These are phyloP conservation scores for Mycena albidolilacea DNA, from an alignment of 768 basidiomycete genomes.

Conservation along the genomic window DNA sequence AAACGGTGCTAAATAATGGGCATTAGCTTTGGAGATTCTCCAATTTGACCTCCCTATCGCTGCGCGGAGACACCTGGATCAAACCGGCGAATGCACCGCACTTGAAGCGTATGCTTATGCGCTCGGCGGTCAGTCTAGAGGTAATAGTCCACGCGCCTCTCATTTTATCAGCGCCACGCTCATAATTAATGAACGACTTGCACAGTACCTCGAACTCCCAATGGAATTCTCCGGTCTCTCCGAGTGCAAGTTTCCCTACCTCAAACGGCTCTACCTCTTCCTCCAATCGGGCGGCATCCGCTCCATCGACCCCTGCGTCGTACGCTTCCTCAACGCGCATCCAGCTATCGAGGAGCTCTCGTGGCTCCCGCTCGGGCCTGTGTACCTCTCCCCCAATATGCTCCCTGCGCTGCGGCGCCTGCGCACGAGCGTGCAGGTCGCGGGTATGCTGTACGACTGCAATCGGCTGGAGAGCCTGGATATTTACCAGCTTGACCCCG, in stretches of 20 bases:
- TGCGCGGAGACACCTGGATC: conserved; percentile 50
- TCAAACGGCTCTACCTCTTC: conserved; percentile 58
- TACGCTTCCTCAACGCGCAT: conserved; percentile 61
- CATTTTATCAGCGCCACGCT: neutral
- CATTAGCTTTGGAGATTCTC: conserved; percentile 50
- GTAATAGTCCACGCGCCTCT: conserved; percentile 32
- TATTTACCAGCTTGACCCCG: conserved; percentile 48
- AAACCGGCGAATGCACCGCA: conserved; percentile 42
- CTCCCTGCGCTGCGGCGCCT: conserved; percentile 60
- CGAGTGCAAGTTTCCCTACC: conserved; percentile 55
- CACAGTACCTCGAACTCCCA: conserved; percentile 61
- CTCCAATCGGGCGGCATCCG: conserved; percentile 57
- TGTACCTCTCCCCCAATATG: conserved; percentile 50
- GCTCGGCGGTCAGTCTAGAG: conserved; percentile 45
- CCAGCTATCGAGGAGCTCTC: conserved; percentile 61
- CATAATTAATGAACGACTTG: neutral
- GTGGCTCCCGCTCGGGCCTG: conserved; percentile 59
- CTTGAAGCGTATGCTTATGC: conserved; percentile 47
- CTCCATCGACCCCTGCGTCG: conserved; percentile 52
- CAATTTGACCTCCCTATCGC: conserved; percentile 46
- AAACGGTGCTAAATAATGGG: neutral
- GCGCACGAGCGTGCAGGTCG: conserved; percentile 51
- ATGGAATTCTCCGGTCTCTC: conserved; percentile 58
- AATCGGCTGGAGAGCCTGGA: conserved; percentile 56
- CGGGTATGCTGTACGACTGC: conserved; percentile 54